Evolutionary conservation across 177 flowering plant genomes (phyloP).

Genomic region (Vitis hybrid): DNA sequence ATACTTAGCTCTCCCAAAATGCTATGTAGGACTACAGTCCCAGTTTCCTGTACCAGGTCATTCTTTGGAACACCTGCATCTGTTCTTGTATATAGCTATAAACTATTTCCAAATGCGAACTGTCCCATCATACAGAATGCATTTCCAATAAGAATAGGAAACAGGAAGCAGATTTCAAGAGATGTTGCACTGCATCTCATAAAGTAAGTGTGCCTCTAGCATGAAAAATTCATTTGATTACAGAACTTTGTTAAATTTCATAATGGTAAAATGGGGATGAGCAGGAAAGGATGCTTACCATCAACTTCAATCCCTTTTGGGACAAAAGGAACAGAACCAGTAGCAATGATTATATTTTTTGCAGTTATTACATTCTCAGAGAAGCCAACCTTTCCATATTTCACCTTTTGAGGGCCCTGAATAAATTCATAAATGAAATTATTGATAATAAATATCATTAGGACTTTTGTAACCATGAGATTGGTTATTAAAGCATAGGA

Average conservation of each 20-base stretch:
- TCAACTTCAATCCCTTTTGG: slow-evolving; percentile 99
- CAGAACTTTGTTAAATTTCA: background rate
- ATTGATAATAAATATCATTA: background rate
- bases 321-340: slow-evolving; percentile 97
- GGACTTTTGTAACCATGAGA: background rate
- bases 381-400: slow-evolving; percentile 73
- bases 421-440: slow-evolving; percentile 11
- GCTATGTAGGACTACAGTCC: too few species aligned
- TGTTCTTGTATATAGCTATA: too few species aligned
- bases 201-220: background rate
- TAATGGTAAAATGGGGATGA: background rate
- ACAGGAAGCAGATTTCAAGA: too few species aligned
- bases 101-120: too few species aligned
- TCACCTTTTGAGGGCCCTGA: slow-evolving; percentile 97
- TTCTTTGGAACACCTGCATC: too few species aligned
- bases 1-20: too few species aligned
- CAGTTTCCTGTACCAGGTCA: too few species aligned
- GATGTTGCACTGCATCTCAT: too few species aligned
- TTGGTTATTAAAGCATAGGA: background rate
- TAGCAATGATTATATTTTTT: slow-evolving; percentile 90
- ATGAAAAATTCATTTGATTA: background rate
- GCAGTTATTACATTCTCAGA: slow-evolving; percentile 77
- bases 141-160: too few species aligned
- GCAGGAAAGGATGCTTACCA: slow-evolving; percentile 48
- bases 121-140: too few species aligned